These are phyloP conservation scores for Podila minutissima DNA, from an alignment of 192 early-diverging fungal genomes.

Conservation along the genomic window DNA sequence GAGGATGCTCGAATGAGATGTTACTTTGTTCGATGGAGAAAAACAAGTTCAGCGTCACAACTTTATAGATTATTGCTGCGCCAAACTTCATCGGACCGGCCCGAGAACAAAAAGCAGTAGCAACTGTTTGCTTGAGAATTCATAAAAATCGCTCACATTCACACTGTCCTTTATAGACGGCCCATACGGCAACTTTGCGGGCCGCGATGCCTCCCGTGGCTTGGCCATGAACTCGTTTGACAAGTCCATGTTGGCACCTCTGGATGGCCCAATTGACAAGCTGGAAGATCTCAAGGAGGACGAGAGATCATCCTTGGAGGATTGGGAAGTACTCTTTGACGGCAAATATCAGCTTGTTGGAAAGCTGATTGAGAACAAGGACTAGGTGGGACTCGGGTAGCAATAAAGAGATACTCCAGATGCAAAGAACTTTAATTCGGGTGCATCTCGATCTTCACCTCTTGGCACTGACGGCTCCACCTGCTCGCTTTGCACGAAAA, in stretches of 20 bases:
- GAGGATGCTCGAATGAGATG: no score
- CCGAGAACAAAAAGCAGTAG: no score
- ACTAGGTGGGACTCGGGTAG: conserved; percentile 1
- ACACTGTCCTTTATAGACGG: conserved; percentile 61
- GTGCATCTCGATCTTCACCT: no score
- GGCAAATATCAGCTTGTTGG: conserved; percentile 83
- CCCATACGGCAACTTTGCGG: conserved; percentile 97
- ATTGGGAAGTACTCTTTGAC: conserved; percentile 85
- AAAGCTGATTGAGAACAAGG: conserved; percentile 66
- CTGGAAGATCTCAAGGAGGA: conserved; percentile 80
- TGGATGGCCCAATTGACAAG: conserved; percentile 80
- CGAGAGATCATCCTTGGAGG: conserved; percentile 77
- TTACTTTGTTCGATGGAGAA: no score
- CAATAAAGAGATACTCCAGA: no score
- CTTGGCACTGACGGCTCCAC: background rate
- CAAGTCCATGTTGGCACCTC: conserved; percentile 70
- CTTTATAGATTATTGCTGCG: no score
- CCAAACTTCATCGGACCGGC: no score
- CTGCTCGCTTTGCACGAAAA: conserved; percentile 47
- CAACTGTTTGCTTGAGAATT: background rate
- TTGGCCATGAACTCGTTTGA: conserved; percentile 91
- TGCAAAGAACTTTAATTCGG: no score
- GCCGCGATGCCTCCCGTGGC: conserved; percentile 95
- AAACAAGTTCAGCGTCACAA: no score
- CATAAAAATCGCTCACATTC: background rate